These are phyloP conservation scores for Hyaloperonospora brassicae DNA, from an alignment of 352 stramenopile species.

Conservation along the genomic window DNA sequence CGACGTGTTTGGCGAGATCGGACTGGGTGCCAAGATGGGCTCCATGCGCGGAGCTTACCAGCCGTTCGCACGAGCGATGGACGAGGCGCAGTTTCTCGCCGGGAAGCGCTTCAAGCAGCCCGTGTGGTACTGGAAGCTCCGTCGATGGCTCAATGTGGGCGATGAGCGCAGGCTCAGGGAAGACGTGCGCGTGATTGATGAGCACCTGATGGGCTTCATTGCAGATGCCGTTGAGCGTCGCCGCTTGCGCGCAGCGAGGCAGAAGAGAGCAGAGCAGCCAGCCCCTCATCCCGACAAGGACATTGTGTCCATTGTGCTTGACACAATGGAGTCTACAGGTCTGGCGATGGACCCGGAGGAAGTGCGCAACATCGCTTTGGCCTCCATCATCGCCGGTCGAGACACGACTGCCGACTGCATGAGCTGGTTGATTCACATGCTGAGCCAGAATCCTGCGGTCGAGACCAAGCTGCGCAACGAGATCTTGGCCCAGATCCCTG, in stretches of 20 bases:
- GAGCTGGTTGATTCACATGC: conserved; percentile 33
- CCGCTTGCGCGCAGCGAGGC: conserved; percentile 4
- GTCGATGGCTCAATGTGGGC: conserved; percentile 36
- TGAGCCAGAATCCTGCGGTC: conserved; percentile 21
- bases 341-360: conserved; percentile 23
- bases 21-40: conserved; percentile 28
- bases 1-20: conserved; percentile 40
- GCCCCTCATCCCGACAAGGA: conserved; percentile 19
- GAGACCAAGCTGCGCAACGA: conserved; percentile 24
- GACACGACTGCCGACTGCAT: conserved; percentile 61
- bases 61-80: conserved; percentile 31
- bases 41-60: conserved; percentile 28
- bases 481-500: conserved; percentile 19
- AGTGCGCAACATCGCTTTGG: conserved; percentile 56
- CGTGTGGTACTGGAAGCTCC: conserved; percentile 35
- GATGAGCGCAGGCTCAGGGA: conserved; percentile 28
- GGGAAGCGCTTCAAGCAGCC: conserved; percentile 31
- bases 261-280: conserved; percentile 5
- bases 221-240: conserved; percentile 30
- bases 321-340: conserved; percentile 18
- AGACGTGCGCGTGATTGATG: conserved; percentile 30
- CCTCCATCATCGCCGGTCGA: conserved; percentile 60
- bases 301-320: conserved; percentile 27
- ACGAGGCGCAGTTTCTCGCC: conserved; percentile 20
- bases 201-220: conserved; percentile 33